Conservation (phyloP, 2,329 filamentous ascomycete species). For the Eutypella sp. region DNA sequence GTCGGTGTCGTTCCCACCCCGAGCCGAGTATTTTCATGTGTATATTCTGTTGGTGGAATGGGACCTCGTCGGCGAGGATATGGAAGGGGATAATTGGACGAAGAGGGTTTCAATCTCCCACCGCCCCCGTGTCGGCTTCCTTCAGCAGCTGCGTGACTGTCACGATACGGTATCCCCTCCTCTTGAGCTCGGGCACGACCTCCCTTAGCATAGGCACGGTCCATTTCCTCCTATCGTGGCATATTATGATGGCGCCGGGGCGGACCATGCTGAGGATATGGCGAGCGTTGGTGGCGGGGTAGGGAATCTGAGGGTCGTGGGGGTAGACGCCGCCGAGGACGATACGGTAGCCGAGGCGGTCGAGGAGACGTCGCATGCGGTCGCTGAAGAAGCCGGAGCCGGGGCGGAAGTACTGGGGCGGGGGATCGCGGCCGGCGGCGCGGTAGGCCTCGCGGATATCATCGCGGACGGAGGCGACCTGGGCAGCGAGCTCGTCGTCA, state of each 20-base stretch:
- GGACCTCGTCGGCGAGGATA: no score
- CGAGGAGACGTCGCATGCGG: constrained; percentile 59
- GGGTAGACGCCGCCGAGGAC: constrained; percentile 85
- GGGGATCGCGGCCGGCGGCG: constrained; percentile 27
- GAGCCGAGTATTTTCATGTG: no score
- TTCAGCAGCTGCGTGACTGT: constrained; percentile 64
- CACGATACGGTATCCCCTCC: constrained; percentile 65
- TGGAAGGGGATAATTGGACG: no score
- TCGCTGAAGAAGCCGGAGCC: constrained; percentile 79
- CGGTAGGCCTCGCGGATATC: constrained; percentile 31
- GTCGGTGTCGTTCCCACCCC: no score
- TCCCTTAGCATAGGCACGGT: constrained; percentile 71
- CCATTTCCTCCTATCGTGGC: constrained; percentile 81
- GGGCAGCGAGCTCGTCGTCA: constrained; percentile 51
- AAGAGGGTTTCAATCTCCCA: no score
- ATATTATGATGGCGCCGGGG: constrained; percentile 76
- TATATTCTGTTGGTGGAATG: no score
- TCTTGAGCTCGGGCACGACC: constrained; percentile 67
- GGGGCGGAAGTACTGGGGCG: constrained; percentile 69
- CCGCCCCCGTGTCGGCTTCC: constrained; percentile 14
- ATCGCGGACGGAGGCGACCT: constrained; percentile 59
- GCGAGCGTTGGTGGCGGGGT: constrained; percentile 63
- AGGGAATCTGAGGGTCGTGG: constrained; percentile 81
- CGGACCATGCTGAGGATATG: constrained; percentile 77
- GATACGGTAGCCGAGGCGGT: constrained; percentile 60